A percentile compares a stretch with the other conserved stretches of the same genome.
These are phyloP conservation scores for Pisolithus microcarpus DNA, from an alignment of 768 basidiomycete genomes.

Conservation along the genomic window DNA sequence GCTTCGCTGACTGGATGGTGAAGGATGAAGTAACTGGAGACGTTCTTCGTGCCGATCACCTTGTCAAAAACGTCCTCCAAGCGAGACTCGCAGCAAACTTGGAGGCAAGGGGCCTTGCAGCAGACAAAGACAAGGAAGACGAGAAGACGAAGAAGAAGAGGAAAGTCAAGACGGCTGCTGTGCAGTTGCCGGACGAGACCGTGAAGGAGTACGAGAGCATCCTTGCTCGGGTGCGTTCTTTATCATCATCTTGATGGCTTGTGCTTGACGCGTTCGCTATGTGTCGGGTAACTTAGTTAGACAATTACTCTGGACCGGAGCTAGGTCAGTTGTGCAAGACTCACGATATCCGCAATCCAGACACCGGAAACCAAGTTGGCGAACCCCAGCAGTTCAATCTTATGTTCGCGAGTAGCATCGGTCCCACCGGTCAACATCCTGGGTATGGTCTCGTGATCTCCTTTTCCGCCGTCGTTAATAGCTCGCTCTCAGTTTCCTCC, in stretches of 20 bases:
- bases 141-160: constrained; percentile 51
- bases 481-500: constrained; percentile 62
- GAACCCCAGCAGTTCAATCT: constrained; percentile 96
- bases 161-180: constrained; percentile 55
- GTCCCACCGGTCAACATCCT: constrained; percentile 94
- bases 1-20: constrained; percentile 99
- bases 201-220: constrained; percentile 74
- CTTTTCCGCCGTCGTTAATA: background rate
- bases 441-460: constrained; percentile 43
- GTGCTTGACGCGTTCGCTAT: background rate
- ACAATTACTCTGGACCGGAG: constrained; percentile 87
- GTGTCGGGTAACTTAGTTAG: constrained; percentile 28
- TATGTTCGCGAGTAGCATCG: constrained; percentile 97
- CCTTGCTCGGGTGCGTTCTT: constrained; percentile 72
- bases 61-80: constrained; percentile 88
- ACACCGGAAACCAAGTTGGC: constrained; percentile 85
- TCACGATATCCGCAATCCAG: constrained; percentile 79
- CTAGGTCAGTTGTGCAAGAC: constrained; percentile 81
- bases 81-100: constrained; percentile 84
- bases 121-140: constrained; percentile 53
- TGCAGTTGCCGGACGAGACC: constrained; percentile 65
- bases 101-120: constrained; percentile 75
- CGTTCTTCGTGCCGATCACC: constrained; percentile 92
- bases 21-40: constrained; percentile 94
- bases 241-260: background rate